Conservation (phyloP, 495 filamentous ascomycete genomes). For the Aspergillus steynii region DNA sequence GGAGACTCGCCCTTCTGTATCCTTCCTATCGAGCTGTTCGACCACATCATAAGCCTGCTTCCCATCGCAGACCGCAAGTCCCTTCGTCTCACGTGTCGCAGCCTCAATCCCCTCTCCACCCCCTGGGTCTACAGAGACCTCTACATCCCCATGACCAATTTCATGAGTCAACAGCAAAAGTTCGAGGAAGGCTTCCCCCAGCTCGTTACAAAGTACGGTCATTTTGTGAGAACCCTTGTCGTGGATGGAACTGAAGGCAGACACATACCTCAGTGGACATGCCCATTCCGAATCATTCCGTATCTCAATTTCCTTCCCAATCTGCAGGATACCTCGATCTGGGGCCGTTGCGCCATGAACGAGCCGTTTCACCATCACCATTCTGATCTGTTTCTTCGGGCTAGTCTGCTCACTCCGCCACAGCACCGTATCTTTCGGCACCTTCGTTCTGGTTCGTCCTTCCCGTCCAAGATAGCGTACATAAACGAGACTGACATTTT, state of each 20-base stretch:
- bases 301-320: too few relatives aligned
- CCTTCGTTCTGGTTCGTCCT: neutral
- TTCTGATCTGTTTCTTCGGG: neutral
- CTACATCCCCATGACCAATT: too few relatives aligned
- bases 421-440: neutral
- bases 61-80: neutral
- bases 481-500: too few relatives aligned
- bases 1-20: neutral
- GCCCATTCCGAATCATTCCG: too few relatives aligned
- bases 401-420: neutral
- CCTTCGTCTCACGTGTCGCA: neutral
- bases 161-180: too few relatives aligned
- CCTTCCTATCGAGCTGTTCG: neutral
- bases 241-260: neutral
- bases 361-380: neutral
- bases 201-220: neutral
- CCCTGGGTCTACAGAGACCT: neutral
- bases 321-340: too few relatives aligned
- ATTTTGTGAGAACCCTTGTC: neutral
- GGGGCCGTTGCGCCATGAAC: neutral
- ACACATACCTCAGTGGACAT: too few relatives aligned
- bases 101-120: neutral
- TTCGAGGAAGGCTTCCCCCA: neutral
- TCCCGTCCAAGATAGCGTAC: too few relatives aligned
- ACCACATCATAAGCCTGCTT: neutral